phyloP scores from a whole-genome alignment of 75 land plant genomes.

The Azolla pinnata region DNA sequence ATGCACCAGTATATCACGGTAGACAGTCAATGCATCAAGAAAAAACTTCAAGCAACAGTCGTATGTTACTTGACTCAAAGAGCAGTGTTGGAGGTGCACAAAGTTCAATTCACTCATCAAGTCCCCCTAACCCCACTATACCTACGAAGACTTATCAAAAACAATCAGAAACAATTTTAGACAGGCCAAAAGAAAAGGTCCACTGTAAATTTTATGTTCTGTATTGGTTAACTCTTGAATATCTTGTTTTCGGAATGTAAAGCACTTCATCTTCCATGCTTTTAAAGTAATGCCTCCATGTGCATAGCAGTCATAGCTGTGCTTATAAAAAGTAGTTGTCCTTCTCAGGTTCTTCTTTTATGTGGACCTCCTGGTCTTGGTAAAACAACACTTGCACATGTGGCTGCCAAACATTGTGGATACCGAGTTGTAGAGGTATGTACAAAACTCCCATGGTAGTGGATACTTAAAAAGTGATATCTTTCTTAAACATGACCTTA shows the following conservation, averaged over 20 bases:
- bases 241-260: constrained; percentile 1
- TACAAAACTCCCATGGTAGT: not conserved
- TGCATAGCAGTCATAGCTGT: not conserved
- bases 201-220: too few species aligned
- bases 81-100: too few species aligned
- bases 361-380: constrained; percentile 99
- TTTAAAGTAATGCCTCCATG: too few species aligned
- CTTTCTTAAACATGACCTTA: not conserved
- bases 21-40: too few species aligned
- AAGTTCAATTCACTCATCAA: too few species aligned
- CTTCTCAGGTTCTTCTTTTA: constrained; percentile 74
- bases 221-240: not conserved
- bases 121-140: too few species aligned
- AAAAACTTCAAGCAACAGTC: too few species aligned
- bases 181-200: constrained; percentile 85
- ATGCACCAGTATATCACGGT: constrained; percentile 38
- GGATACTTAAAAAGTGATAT: not conserved
- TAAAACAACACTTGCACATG: constrained; percentile 98
- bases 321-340: not conserved
- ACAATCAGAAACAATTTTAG: not conserved
- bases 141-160: not conserved
- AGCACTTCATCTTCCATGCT: too few species aligned
- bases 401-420: constrained; percentile 98
- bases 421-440: constrained; percentile 91
- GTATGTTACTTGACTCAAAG: too few species aligned